Evolutionary conservation across 371 early-diverging fungal genomes (phyloP).

Genomic region (Sanchytrium tribonematis): DNA sequence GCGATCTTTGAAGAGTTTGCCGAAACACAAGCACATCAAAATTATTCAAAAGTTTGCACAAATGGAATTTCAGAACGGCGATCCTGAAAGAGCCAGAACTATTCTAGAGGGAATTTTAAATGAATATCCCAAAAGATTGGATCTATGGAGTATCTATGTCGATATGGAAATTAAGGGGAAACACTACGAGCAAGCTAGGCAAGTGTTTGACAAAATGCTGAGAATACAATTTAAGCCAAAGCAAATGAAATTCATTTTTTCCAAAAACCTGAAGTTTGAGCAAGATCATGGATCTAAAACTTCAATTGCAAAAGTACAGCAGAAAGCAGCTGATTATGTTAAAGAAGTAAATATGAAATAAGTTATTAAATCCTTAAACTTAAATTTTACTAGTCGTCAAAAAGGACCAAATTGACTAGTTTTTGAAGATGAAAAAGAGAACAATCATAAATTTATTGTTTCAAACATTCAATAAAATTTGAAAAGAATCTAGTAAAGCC

Average conservation of each 20-base stretch:
- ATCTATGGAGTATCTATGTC: slow-evolving; percentile 76
- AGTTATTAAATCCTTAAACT: background rate
- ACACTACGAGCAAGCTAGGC: slow-evolving; percentile 28
- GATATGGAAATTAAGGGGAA: slow-evolving; percentile 67
- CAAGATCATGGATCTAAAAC: slow-evolving; percentile 47
- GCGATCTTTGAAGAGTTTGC: slow-evolving; percentile 39
- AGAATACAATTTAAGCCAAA: slow-evolving; percentile 63
- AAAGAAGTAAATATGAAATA: slow-evolving; percentile 10
- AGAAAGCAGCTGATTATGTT: slow-evolving; percentile 54
- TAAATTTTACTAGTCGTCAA: background rate
- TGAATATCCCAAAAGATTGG: slow-evolving; percentile 67
- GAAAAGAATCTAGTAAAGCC: background rate
- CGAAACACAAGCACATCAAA: slow-evolving; percentile 67
- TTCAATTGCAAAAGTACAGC: slow-evolving; percentile 52
- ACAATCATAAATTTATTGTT: background rate
- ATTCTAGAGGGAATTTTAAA: slow-evolving; percentile 73
- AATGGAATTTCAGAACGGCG: slow-evolving; percentile 73
- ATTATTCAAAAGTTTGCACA: slow-evolving; percentile 67
- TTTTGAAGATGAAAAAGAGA: too few species aligned
- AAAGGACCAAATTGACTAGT: too few species aligned
- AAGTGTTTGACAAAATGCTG: slow-evolving; percentile 61
- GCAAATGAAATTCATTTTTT: slow-evolving; percentile 92
- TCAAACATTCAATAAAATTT: background rate
- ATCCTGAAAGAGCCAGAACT: slow-evolving; percentile 76
- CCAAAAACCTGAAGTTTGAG: slow-evolving; percentile 79